These are phyloP conservation scores for Erythrophleum fordii DNA, from an alignment of 306 rosid genomes.

Conservation along the genomic window DNA sequence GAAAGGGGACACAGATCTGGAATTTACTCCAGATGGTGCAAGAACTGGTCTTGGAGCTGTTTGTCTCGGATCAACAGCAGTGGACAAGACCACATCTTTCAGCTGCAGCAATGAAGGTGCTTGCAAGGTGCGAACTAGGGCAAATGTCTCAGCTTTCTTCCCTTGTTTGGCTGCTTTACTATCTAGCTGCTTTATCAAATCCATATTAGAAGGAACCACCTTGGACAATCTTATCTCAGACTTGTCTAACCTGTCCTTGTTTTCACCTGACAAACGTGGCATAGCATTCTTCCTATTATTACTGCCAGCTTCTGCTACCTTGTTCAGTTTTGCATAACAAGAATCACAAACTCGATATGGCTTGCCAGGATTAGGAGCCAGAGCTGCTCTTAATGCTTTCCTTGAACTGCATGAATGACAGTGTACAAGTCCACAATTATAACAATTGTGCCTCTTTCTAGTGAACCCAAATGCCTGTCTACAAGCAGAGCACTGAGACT, in stretches of 20 bases:
- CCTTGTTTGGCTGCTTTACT: constrained; percentile 96
- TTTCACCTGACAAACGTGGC: constrained; percentile 93
- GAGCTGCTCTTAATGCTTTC: constrained; percentile 91
- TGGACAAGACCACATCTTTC: constrained; percentile 86
- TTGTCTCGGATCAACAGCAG: constrained; percentile 78
- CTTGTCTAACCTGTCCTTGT: constrained; percentile 91
- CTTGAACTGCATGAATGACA: constrained; percentile 98
- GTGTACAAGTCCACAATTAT: constrained; percentile 98
- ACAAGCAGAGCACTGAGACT: constrained; percentile 97
- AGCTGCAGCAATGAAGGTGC: constrained; percentile 88
- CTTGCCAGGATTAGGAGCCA: constrained; percentile 90
- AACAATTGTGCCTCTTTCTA: constrained; percentile 96
- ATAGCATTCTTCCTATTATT: constrained; percentile 66
- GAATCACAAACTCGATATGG: constrained; percentile 93
- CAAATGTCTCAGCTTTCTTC: constrained; percentile 88
- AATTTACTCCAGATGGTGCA: constrained; percentile 78
- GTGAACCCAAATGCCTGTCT: constrained; percentile 99
- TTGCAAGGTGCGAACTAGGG: constrained; percentile 79
- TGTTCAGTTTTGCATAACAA: constrained; percentile 79
- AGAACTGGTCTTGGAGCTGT: constrained; percentile 80
- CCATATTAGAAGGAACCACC: constrained; percentile 78
- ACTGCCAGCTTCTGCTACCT: constrained; percentile 69
- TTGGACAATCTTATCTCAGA: constrained; percentile 71
- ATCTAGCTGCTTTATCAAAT: constrained; percentile 94
- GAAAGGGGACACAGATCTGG: constrained; percentile 94